Base-by-base conservation (phyloP, 139 green algal species). In the Ulvella scutata region DNA sequence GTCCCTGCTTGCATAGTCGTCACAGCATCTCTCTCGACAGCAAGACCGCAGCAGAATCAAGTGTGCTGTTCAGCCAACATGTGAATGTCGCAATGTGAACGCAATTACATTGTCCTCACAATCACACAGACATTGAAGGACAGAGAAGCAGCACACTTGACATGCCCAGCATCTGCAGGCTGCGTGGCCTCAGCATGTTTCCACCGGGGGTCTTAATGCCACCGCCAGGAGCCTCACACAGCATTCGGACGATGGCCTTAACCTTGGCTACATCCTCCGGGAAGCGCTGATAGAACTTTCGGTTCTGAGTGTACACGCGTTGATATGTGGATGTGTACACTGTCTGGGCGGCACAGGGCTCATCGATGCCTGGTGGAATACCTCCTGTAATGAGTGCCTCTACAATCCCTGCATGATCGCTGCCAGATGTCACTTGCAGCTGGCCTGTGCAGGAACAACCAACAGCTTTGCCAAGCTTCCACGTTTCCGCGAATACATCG, bases 211-310 rank as follows among this genome's bases (percentile, higher is more conserved):
- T 85, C 26, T 2, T 29, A 23, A 89, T 67, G 4, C 83, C 77
- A 2, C 85, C 88, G 0, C 73, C 82, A 9, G 20, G 51, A 26
- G 20, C n/a, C 51, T 31, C 51, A 67, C 51, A 31, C 9, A 75
- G 7, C 9, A 29, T 72, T 29, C 39, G 34, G 35, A 75, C n/a
- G 3, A 61, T 26, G n/a, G 31, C 4, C 51, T 29, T 67, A 26
- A 67, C 51, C 51, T 67, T 67, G 7, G 62, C 62, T 72, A 81
- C 80, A 38, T 86, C 83, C 26, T 61, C 59, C 0, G 85, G 85
- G 62, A 91, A 96, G 13, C 90, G 78, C 38, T 82, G 31, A 78
- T 97, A 97, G 78, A 86, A 98, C 81, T 92, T 94, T 2, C 74
- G 37, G 78, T 92, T 97, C 80, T 95, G 90, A 2, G 38, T 59